Conservation (phyloP, 768 basidiomycete species). For the Phlebiopsis flavidoalba region DNA sequence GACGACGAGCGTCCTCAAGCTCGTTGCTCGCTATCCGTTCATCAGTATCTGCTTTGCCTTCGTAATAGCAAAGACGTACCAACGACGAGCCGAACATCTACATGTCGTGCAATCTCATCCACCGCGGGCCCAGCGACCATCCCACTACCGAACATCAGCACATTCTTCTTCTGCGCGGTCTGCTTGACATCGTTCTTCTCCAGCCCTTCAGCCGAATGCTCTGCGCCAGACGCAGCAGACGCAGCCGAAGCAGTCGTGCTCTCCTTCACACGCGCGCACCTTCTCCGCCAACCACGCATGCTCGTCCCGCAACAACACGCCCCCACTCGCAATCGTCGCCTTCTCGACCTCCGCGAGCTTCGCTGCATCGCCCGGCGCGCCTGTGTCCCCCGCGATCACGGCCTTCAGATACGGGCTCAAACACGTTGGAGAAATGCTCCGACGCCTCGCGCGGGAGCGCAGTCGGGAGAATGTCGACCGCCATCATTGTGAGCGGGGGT, state of each 20-base stretch:
- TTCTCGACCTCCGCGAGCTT: conserved; percentile 40
- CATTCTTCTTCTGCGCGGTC: conserved; percentile 37
- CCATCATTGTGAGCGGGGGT: conserved; percentile 72
- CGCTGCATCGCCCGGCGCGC: conserved; percentile 21
- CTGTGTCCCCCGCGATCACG: conserved; percentile 40
- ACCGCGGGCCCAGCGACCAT: conserved; percentile 93
- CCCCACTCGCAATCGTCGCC: conserved; percentile 66
- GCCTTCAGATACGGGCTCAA: conserved; percentile 65
- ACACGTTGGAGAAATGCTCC: conserved; percentile 60
- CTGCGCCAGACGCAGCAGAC: background rate
- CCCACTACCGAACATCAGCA: conserved; percentile 87
- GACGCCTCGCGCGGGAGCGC: conserved; percentile 82
- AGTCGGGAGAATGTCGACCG: conserved; percentile 88
- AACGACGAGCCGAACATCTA: conserved; percentile 66
- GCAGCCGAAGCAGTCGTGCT: background rate
- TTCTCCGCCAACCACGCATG: conserved; percentile 54
- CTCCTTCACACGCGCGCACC: conserved; percentile 40
- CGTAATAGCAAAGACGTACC: conserved; percentile 39
- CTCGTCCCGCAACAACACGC: conserved; percentile 41
- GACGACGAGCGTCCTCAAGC: conserved; percentile 45
- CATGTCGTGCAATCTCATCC: conserved; percentile 57
- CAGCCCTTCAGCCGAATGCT: background rate
- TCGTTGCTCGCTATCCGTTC: conserved; percentile 64
- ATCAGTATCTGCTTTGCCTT: background rate
- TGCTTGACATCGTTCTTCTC: background rate